Percentiles rank a stretch among this genome's conserved stretches.
Conservation (phyloP, 306 rosid species). For the Vigna angularis region DNA sequence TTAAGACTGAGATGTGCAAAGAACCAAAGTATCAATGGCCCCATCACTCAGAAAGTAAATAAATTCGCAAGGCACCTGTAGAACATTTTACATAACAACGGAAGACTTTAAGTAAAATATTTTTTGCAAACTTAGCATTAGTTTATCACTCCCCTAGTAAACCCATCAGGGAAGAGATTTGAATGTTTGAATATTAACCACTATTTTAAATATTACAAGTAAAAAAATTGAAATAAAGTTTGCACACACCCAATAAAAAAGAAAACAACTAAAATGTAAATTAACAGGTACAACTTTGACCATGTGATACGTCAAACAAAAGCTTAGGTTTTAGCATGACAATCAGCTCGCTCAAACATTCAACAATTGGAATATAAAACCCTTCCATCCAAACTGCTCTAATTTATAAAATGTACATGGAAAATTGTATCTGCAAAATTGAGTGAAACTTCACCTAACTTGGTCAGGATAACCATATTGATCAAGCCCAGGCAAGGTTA, state of each 20-base stretch:
- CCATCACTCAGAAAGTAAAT: constrained; percentile 23
- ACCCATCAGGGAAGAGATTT: background rate
- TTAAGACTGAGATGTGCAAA: constrained; percentile 16
- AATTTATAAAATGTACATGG: background rate
- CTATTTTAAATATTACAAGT: constrained; percentile 2
- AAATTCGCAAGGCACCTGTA: constrained; percentile 5
- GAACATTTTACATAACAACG: constrained; percentile 9
- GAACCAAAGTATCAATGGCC: background rate
- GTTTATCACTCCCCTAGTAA: constrained; percentile 4
- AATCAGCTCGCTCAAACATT: constrained; percentile 9
- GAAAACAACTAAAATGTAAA: constrained; percentile 7
- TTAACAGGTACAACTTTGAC: constrained; percentile 18
- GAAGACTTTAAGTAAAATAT: constrained; percentile 15
- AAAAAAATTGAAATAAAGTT: background rate
- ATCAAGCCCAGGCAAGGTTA: background rate
- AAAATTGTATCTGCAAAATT: background rate
- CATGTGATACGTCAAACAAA: background rate
- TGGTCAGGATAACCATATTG: constrained; percentile 1
- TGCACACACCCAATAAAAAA: background rate
- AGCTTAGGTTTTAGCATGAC: background rate
- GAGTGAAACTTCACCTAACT: constrained; percentile 20
- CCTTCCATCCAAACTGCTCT: constrained; percentile 5
- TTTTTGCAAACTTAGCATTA: constrained; percentile 1
- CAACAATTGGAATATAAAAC: constrained; percentile 12
- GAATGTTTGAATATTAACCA: constrained; percentile 10